Evolutionary conservation across 495 filamentous ascomycete species (phyloP).

Genomic region (Lepidopterella palustris): DNA sequence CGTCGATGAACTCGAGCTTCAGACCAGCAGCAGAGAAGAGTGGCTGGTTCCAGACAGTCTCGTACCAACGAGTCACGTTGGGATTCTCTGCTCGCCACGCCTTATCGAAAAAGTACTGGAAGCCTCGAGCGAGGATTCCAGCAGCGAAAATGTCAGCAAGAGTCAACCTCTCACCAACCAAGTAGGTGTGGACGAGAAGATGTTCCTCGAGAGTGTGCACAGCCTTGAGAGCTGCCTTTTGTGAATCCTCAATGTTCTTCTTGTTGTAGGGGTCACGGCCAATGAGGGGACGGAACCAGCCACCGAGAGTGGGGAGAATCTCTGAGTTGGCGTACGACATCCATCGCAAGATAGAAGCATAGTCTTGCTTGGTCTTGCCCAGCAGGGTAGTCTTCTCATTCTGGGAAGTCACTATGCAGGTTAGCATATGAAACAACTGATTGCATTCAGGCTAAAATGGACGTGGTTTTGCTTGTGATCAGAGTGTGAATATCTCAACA

Average conservation of each 20-base stretch:
- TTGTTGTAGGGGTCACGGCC: constrained; percentile 90
- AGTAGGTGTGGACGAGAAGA: constrained; percentile 88
- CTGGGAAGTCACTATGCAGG: constrained; percentile 78
- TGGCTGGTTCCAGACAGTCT: constrained; percentile 85
- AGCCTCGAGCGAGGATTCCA: constrained; percentile 70
- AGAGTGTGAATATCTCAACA: constrained; percentile 75
- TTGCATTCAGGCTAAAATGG: constrained; percentile 40
- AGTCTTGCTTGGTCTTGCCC: constrained; percentile 99
- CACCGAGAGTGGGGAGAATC: constrained; percentile 64
- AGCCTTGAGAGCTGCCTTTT: constrained; percentile 59
- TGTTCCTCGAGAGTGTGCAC: constrained; percentile 72
- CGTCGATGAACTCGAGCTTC: constrained; percentile 71
- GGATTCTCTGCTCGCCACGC: constrained; percentile 72
- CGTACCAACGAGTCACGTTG: constrained; percentile 86
- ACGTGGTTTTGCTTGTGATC: constrained; percentile 37
- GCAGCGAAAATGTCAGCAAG: constrained; percentile 86
- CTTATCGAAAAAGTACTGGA: constrained; percentile 86
- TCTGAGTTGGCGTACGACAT: constrained; percentile 89
- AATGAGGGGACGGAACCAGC: constrained; percentile 83
- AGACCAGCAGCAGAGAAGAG: constrained; percentile 74
- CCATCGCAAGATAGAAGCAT: constrained; percentile 94
- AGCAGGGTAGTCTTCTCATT: constrained; percentile 99
- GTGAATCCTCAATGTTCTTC: constrained; percentile 79
- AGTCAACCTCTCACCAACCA: constrained; percentile 94
- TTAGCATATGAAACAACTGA: constrained; percentile 24